Evolutionary conservation across 371 early-diverging fungal species (phyloP).

Genomic region (Lichtheimia hyalospora): DNA sequence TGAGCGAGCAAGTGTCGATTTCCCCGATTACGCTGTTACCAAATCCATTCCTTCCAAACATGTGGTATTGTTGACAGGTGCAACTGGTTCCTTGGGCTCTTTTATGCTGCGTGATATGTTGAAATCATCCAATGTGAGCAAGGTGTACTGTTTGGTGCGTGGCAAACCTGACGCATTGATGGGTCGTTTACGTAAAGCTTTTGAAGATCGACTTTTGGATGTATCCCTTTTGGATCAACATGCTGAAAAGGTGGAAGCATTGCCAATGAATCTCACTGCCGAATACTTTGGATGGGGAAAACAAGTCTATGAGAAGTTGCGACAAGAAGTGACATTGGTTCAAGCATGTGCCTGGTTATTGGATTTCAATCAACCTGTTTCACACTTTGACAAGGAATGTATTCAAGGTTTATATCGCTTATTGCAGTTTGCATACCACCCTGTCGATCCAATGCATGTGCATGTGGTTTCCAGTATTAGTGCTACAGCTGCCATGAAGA

Average conservation of each 20-base stretch:
- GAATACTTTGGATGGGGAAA: slow-evolving; percentile 29
- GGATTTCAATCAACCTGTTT: slow-evolving; percentile 36
- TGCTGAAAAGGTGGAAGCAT: slow-evolving; percentile 5
- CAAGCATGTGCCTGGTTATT: slow-evolving; percentile 41
- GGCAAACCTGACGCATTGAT: slow-evolving; percentile 8
- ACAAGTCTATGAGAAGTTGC: slow-evolving; percentile 22
- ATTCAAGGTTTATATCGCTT: slow-evolving; percentile 37
- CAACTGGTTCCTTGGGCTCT: slow-evolving; percentile 42
- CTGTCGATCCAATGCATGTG: slow-evolving; percentile 33
- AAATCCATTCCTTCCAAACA: slow-evolving; percentile 9
- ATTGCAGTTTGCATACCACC: slow-evolving; percentile 33
- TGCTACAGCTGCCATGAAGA: slow-evolving; percentile 17
- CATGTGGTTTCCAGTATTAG: slow-evolving; percentile 42
- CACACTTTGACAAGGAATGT: slow-evolving; percentile 35
- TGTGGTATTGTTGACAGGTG: slow-evolving; percentile 39
- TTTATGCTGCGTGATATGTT: slow-evolving; percentile 32
- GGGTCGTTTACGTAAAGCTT: slow-evolving; percentile 21
- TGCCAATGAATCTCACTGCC: slow-evolving; percentile 18
- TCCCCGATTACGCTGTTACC: slow-evolving; percentile 5
- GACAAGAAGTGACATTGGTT: slow-evolving; percentile 31
- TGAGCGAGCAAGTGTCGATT: slow-evolving; percentile 19
- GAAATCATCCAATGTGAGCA: slow-evolving; percentile 17
- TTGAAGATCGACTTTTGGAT: slow-evolving; percentile 25
- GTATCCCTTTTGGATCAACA: slow-evolving; percentile 4
- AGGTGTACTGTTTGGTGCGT: slow-evolving; percentile 32